Conservation (phyloP, 176 grass and related monocot genomes). For the Zea luxurians region DNA sequence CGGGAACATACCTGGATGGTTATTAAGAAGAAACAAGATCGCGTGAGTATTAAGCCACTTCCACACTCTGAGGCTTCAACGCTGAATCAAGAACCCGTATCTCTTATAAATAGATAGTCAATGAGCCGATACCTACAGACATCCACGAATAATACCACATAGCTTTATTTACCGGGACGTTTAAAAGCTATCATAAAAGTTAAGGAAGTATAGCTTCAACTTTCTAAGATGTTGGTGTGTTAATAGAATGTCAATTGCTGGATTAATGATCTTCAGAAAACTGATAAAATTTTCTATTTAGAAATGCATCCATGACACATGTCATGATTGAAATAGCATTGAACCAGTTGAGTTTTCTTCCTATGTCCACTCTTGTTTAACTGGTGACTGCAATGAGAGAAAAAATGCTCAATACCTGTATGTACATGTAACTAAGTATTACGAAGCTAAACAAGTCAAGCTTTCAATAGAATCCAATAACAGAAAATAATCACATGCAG, state of each 20-base stretch:
- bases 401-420: neutral
- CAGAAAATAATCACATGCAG: conserved; percentile 50
- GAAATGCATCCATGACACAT: neutral
- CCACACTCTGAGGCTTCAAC: conserved; percentile 15
- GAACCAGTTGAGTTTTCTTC: conserved; percentile 3
- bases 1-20: conserved; percentile 73
- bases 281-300: conserved; percentile 8
- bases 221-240: conserved; percentile 4
- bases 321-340: neutral
- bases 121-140: conserved; percentile 11
- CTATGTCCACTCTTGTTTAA: neutral
- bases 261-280: neutral
- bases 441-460: conserved; percentile 12
- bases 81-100: neutral
- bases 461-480: neutral
- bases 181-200: neutral
- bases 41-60: conserved; percentile 54
- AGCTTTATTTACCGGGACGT: neutral
- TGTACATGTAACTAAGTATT: conserved; percentile 14
- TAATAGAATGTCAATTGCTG: neutral
- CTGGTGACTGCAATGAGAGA: neutral
- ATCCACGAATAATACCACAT: neutral
- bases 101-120: neutral
- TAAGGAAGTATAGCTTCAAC: neutral
- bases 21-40: conserved; percentile 64